phyloP scores from a whole-genome alignment of 202 grass and related monocot genomes.

The Bolboschoenoplectus hybrid region DNA sequence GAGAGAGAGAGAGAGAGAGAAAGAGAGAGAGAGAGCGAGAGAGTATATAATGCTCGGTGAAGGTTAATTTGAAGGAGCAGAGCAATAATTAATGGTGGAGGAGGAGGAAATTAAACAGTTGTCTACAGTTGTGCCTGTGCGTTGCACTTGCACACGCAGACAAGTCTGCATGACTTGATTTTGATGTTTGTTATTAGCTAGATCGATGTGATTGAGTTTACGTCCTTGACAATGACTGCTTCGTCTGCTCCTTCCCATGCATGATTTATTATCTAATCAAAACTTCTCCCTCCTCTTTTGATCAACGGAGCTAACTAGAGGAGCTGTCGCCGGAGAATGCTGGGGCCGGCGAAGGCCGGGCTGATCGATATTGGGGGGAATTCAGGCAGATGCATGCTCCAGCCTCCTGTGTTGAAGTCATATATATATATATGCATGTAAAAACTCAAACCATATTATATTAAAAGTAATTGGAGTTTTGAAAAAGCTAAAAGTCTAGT shows the following conservation, averaged over 20 bases:
- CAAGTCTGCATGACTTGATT: constrained; percentile 51
- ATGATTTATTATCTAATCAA: background rate
- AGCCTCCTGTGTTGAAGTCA: too few species aligned
- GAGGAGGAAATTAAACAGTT: constrained; percentile 12
- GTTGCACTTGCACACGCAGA: constrained; percentile 32
- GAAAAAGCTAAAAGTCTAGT: too few species aligned
- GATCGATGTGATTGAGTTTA: constrained; percentile 33
- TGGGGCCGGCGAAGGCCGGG: too few species aligned
- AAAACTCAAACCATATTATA: too few species aligned
- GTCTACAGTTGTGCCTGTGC: constrained; percentile 19
- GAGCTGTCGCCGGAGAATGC: too few species aligned
- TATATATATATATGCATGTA: too few species aligned
- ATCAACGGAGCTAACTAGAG: too few species aligned
- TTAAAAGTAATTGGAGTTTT: too few species aligned
- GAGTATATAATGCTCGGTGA: background rate
- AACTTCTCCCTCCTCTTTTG: background rate
- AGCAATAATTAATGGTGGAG: constrained; percentile 12
- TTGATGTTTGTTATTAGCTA: constrained; percentile 6
- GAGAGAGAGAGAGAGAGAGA: background rate
- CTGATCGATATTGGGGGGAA: too few species aligned
- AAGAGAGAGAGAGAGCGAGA: too few species aligned
- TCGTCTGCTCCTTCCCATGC: background rate
- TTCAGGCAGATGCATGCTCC: too few species aligned
- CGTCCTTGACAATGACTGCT: constrained; percentile 4
- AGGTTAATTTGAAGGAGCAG: constrained; percentile 38